Evolutionary conservation across 192 early-diverging fungal genomes (phyloP).

Genomic region (Gryganskiella cystojenkinii): DNA sequence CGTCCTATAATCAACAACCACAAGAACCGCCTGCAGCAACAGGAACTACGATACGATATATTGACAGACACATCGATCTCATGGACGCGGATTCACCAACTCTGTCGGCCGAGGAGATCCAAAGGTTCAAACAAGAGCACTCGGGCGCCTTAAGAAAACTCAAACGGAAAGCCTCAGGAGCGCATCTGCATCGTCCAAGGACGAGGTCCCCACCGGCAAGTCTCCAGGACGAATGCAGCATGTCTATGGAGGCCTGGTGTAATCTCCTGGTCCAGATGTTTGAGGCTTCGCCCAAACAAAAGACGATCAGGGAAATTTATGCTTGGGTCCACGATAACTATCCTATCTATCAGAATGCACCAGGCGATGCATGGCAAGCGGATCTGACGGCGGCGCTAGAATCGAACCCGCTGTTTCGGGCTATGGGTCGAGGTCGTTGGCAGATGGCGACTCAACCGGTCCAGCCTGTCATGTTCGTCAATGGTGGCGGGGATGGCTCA

Average conservation of each 20-base stretch:
- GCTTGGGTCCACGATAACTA: conserved; percentile 55
- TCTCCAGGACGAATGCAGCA: conserved; percentile 48
- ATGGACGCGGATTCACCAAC: conserved; percentile 45
- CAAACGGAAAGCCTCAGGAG: conserved; percentile 41
- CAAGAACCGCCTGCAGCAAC: conserved; percentile 26
- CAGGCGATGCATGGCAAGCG: conserved; percentile 50
- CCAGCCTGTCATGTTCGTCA: conserved; percentile 28
- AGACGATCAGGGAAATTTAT: conserved; percentile 55
- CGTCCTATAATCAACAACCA: conserved; percentile 9
- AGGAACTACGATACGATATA: conserved; percentile 38
- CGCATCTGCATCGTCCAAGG: conserved; percentile 28
- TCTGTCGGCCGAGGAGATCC: conserved; percentile 41
- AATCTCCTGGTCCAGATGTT: conserved; percentile 55
- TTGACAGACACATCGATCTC: conserved; percentile 32
- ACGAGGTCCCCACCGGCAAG: conserved; percentile 32
- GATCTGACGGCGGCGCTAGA: conserved; percentile 50
- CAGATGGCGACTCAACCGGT: conserved; percentile 47
- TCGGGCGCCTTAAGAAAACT: conserved; percentile 32
- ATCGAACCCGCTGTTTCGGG: conserved; percentile 51
- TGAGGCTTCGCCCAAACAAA: conserved; percentile 55
- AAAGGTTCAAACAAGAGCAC: conserved; percentile 41
- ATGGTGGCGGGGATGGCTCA: conserved; percentile 9
- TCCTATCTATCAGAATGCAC: conserved; percentile 53
- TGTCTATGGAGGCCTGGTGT: conserved; percentile 56
- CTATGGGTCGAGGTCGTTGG: conserved; percentile 57